Evolutionary conservation across 1,139 yeast genomes (phyloP), one percentile per base, ranked within the genome.

Genomic region (Eremothecium coryli): DNA sequence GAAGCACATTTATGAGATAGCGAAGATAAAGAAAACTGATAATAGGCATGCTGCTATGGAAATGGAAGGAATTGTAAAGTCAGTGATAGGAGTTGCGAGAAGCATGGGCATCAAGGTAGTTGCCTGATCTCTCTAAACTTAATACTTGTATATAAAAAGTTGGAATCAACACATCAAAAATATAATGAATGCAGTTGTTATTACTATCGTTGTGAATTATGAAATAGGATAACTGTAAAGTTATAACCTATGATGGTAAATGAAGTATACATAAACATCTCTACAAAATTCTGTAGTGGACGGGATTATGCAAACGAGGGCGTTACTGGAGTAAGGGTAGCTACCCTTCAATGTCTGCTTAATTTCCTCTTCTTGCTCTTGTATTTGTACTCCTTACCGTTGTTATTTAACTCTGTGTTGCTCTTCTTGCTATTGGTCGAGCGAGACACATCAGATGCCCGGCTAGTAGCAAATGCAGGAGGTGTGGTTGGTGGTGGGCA

Each of bases 1-100:
- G 48, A 90, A 90, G 60, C 97, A 90, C 60, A 71, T 86, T 20
- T 90, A 84, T 59, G 97, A 90, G 61, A 82, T 90, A 52, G 98
- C 98, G 29, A 82, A 86, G 63, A 82, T 90, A 49, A 90, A 90
- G 63, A 76, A 85, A 59, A 77, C 82, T 13, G 98, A 90, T 57
- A 76, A 75, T 3, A 73, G 82, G 53, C 95, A 86, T 59, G 71
- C 76, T 40, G 69, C 72, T 38, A 65, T 81, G 39, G 82, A 77
- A 20, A 58, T 88, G 57, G 74, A 82, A 56, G 73, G 81, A 26
- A 78, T 90, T 35, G 82, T 84, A 41, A 90, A 90, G 47, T 75
- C 85, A 23, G 73, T 90, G 24, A 68, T 90, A 35, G 85, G 88
- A 50, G 84, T 93, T 3, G 97, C 97, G 13, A 78, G 71, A 49